Conservation (phyloP, 192 early-diverging fungal species). For the Endogone sp. region DNA sequence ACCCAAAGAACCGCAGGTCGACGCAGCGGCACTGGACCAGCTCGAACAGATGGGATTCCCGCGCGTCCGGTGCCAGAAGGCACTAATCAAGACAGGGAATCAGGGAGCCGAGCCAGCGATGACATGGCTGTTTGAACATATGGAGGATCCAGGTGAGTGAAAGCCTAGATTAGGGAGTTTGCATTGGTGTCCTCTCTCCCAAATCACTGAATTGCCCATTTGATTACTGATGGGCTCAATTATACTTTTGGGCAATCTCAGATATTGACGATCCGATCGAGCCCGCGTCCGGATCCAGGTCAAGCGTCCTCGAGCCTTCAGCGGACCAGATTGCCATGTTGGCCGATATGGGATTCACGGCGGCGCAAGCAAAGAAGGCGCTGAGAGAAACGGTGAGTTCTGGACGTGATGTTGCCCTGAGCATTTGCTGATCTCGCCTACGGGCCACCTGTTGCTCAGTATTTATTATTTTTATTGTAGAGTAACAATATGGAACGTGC, state of each 20-base stretch:
- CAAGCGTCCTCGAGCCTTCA: constrained; percentile 31
- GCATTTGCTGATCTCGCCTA: no score
- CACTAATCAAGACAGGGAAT: constrained; percentile 77
- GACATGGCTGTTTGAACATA: constrained; percentile 95
- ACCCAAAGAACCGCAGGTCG: constrained; percentile 53
- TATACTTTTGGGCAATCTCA: constrained; percentile 18
- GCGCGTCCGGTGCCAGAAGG: constrained; percentile 77
- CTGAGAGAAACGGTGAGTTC: constrained; percentile 74
- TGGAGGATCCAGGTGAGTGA: constrained; percentile 83
- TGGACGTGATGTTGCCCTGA: no score
- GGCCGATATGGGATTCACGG: constrained; percentile 90
- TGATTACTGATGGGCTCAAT: not conserved
- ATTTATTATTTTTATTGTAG: constrained; percentile 28
- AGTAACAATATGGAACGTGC: constrained; percentile 83
- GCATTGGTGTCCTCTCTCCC: not conserved
- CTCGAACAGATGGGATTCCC: constrained; percentile 93
- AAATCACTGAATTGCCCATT: no score
- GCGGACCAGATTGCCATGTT: constrained; percentile 64
- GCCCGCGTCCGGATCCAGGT: constrained; percentile 11
- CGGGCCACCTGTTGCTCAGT: not conserved
- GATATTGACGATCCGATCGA: constrained; percentile 75
- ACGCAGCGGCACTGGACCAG: constrained; percentile 70
- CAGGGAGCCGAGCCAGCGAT: constrained; percentile 80
- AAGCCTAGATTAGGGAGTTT: not conserved
- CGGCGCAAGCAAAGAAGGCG: constrained; percentile 73